Conservation (phyloP, 345 rosid species). For the Citrus australasica region DNA sequence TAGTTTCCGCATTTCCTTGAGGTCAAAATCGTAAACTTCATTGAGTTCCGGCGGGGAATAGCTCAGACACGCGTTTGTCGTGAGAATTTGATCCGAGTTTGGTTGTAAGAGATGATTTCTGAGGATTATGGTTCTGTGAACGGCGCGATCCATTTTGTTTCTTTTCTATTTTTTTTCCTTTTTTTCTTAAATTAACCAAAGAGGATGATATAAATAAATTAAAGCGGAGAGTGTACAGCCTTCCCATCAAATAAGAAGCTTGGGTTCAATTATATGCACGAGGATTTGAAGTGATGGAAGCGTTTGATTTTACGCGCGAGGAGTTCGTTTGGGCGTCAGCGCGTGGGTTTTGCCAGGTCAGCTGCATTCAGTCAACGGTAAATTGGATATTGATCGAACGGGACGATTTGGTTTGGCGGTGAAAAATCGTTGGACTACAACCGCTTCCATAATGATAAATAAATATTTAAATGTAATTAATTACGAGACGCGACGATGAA, state of each 20-base stretch:
- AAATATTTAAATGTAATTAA: too few species aligned
- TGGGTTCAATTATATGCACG: neutral
- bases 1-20: constrained; percentile 59
- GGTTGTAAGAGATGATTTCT: constrained; percentile 51
- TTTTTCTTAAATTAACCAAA: too few species aligned
- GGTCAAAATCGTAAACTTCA: constrained; percentile 49
- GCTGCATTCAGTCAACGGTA: neutral
- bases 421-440: accelerated
- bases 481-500: too few species aligned
- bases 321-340: neutral
- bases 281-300: neutral
- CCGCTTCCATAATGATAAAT: too few species aligned
- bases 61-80: constrained; percentile 46
- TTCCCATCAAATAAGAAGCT: neutral
- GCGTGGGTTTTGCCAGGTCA: neutral
- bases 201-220: too few species aligned
- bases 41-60: constrained; percentile 70
- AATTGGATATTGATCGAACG: too few species aligned
- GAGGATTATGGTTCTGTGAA: constrained; percentile 48
- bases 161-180: neutral
- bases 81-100: constrained; percentile 19
- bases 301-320: neutral
- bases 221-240: neutral
- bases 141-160: constrained; percentile 44
- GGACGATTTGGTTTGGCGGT: too few species aligned